Evolutionary conservation across 441 rosid genomes (phyloP).

Genomic region (Jatropha multifida): DNA sequence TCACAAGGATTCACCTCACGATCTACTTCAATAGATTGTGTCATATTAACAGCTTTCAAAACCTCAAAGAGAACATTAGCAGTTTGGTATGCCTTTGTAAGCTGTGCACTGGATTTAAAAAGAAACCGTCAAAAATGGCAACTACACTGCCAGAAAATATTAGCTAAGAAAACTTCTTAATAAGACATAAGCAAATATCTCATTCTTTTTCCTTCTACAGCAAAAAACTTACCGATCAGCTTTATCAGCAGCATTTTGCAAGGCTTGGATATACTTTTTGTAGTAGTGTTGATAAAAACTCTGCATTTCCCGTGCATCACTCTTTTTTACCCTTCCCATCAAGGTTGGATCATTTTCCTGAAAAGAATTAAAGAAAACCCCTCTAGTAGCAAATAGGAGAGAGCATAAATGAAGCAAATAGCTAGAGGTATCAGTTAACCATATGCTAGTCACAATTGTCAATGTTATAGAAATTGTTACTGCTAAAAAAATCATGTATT

Average conservation of each 20-base stretch:
- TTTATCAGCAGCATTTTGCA: slow-evolving; percentile 96
- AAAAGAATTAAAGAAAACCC: slow-evolving; percentile 6
- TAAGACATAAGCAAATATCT: neutral
- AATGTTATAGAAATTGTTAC: neutral
- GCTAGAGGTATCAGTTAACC: neutral
- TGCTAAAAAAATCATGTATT: neutral
- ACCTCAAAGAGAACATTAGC: slow-evolving; percentile 99
- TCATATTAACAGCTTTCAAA: slow-evolving; percentile 89
- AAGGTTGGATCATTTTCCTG: slow-evolving; percentile 96
- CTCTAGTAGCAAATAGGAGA: slow-evolving; percentile 9
- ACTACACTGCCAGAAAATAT: slow-evolving; percentile 3
- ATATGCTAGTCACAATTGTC: neutral
- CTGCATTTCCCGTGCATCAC: slow-evolving; percentile 98
- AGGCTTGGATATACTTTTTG: slow-evolving; percentile 88
- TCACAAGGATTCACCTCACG: slow-evolving; percentile 61
- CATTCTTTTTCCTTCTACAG: neutral
- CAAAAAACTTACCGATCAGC: slow-evolving; percentile 81
- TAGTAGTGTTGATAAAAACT: slow-evolving; percentile 95
- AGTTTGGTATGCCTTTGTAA: slow-evolving; percentile 98
- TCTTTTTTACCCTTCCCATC: slow-evolving; percentile 79
- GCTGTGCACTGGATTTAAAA: slow-evolving; percentile 72
- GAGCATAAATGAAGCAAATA: neutral
- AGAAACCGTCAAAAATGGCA: slow-evolving; percentile 12
- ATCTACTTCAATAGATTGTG: slow-evolving; percentile 94
- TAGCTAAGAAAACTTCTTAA: neutral